Evolutionary conservation across 495 filamentous ascomycete genomes (phyloP).

Genomic region (Neurospora sp.): DNA sequence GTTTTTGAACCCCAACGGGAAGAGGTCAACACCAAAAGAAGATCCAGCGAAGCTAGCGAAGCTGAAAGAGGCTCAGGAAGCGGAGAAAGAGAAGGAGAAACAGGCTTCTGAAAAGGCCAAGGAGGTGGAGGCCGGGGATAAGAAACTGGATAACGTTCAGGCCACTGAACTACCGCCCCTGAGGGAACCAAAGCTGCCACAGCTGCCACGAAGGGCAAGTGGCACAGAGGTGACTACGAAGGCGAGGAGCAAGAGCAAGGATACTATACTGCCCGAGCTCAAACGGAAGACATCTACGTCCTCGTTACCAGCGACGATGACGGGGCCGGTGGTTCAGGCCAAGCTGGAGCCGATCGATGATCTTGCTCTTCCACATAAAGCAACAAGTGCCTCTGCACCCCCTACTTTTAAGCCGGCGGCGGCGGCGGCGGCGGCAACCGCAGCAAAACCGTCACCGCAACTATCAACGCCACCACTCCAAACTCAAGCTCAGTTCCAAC

Average conservation of each 20-base stretch:
- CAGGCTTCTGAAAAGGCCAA: neutral
- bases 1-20: conserved; percentile 42
- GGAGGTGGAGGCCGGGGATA: neutral
- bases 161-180: neutral
- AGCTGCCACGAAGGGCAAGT: neutral
- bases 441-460: neutral
- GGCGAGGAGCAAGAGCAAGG: neutral
- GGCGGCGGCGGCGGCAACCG: neutral
- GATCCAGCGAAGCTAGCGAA: neutral
- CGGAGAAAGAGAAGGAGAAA: neutral
- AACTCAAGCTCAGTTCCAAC: neutral
- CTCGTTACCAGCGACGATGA: neutral
- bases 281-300: neutral
- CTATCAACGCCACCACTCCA: neutral
- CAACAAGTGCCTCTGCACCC: neutral
- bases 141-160: neutral
- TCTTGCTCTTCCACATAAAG: neutral
- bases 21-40: conserved; percentile 11
- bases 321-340: neutral
- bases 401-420: neutral
- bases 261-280: neutral
- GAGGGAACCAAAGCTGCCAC: neutral
- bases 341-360: neutral
- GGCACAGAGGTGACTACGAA: neutral
- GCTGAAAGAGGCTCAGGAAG: conserved; percentile 3